Percentiles rank a stretch among this genome's conserved stretches.
Evolutionary conservation across 441 rosid species (phyloP).

Genomic region (Flueggea neowawraea): DNA sequence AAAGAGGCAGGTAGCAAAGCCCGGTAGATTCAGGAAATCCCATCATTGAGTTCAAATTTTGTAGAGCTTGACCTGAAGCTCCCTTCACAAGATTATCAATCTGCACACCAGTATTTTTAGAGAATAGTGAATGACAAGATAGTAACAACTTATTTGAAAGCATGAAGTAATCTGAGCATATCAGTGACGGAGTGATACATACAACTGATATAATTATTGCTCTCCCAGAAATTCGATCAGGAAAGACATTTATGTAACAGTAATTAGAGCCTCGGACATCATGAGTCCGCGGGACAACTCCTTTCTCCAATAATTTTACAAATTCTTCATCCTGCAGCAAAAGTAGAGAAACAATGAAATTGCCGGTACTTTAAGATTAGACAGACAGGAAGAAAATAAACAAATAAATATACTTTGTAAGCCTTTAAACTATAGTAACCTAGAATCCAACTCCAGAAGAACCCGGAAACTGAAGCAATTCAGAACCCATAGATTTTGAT

Average conservation of each 20-base stretch:
- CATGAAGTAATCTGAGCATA: background rate
- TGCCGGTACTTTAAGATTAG: too few species aligned
- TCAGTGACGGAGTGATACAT: conserved; percentile 23
- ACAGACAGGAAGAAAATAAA: too few species aligned
- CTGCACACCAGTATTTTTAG: conserved; percentile 29
- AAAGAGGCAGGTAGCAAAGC: conserved; percentile 68
- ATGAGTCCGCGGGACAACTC: conserved; percentile 76
- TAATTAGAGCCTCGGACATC: conserved; percentile 89
- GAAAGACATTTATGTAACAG: conserved; percentile 79
- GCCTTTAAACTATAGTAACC: too few species aligned
- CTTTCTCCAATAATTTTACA: conserved; percentile 65
- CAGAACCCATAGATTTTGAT: too few species aligned
- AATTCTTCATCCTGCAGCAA: conserved; percentile 75
- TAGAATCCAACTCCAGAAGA: too few species aligned
- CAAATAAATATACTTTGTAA: too few species aligned
- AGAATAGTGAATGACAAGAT: conserved; percentile 10
- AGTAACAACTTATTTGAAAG: background rate
- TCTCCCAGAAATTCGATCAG: conserved; percentile 79
- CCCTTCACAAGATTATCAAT: conserved; percentile 97
- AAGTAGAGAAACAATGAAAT: background rate
- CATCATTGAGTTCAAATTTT: conserved; percentile 89
- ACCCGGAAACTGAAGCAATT: too few species aligned
- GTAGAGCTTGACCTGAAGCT: conserved; percentile 98
- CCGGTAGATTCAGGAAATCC: conserved; percentile 79
- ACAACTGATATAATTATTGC: conserved; percentile 92